phyloP scores from a whole-genome alignment of 208 protist genomes.

The Blechomonas ayalai region DNA sequence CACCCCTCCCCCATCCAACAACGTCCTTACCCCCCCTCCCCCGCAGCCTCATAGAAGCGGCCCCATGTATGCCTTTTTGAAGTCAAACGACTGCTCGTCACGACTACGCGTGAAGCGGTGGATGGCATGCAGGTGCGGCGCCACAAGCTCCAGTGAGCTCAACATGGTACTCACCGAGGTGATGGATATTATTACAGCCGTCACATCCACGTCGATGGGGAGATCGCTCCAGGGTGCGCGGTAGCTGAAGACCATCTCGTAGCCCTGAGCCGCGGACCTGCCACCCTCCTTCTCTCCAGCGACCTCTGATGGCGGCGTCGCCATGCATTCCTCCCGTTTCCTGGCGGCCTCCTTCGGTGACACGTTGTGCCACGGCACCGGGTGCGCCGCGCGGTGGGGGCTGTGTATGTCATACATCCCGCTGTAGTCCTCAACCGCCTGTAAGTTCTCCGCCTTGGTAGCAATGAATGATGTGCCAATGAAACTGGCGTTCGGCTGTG shows the following conservation, averaged over 20 bases:
- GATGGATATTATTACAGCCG: slow-evolving; percentile 20
- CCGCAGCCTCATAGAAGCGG: no score
- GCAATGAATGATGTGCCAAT: slow-evolving; percentile 13
- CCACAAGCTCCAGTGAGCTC: slow-evolving; percentile 20
- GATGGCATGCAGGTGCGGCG: slow-evolving; percentile 15
- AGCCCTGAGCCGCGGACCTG: no score
- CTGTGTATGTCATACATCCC: slow-evolving; percentile 7
- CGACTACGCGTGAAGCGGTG: slow-evolving; percentile 23
- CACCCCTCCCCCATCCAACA: no score
- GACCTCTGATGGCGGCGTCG: not conserved
- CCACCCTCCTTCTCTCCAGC: no score
- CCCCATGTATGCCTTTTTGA: no score
- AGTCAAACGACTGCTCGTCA: no score
- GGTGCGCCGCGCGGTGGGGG: not conserved
- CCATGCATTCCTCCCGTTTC: not conserved
- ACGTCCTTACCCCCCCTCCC: no score
- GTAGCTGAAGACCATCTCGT: slow-evolving; percentile 28
- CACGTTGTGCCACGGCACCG: not conserved
- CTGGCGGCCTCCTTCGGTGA: not conserved
- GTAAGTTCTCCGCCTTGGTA: slow-evolving; percentile 11
- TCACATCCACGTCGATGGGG: slow-evolving; percentile 29
- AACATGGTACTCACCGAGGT: slow-evolving; percentile 15
- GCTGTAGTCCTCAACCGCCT: slow-evolving; percentile 4
- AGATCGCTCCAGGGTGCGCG: slow-evolving; percentile 14
- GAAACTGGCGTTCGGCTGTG: slow-evolving; percentile 6